A percentile compares a stretch with the other conserved stretches of the same genome.
Evolutionary conservation across 1,284 basidiomycete species (phyloP).

Genomic region (Termitomyces sp.): DNA sequence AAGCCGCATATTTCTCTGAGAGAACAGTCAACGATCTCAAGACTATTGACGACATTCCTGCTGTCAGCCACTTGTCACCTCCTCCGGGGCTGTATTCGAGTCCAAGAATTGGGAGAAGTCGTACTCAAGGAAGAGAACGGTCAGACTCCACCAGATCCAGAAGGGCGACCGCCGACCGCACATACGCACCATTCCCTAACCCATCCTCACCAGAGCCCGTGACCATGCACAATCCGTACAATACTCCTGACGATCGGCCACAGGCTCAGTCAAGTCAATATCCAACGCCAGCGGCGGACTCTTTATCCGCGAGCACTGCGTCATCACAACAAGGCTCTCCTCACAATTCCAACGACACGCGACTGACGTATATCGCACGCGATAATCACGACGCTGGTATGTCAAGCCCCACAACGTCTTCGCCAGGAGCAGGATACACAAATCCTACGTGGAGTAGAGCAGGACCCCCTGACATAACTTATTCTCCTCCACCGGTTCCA

Average conservation of each 20-base stretch:
- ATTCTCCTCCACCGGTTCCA: not conserved
- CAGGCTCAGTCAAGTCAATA: slow-evolving; percentile 4
- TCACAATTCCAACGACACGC: not conserved
- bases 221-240: slow-evolving; percentile 39
- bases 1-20: slow-evolving; percentile 77
- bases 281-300: not conserved
- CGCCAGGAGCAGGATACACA: not conserved
- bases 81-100: slow-evolving; percentile 63
- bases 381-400: not conserved
- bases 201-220: slow-evolving; percentile 23
- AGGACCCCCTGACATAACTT: not conserved
- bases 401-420: not conserved
- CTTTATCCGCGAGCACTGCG: not conserved
- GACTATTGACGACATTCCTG: slow-evolving; percentile 58
- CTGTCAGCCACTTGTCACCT: slow-evolving; percentile 48
- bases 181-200: slow-evolving; percentile 6
- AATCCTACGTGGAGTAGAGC: not conserved
- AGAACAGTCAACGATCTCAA: slow-evolving; percentile 58
- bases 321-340: not conserved
- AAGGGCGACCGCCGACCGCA: slow-evolving; percentile 12
- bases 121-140: slow-evolving; percentile 34
- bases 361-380: not conserved
- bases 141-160: slow-evolving; percentile 17
- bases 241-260: slow-evolving; percentile 14
- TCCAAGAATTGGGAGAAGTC: slow-evolving; percentile 51